A percentile compares a stretch with the other conserved stretches of the same genome.
Conservation (phyloP, 441 rosid species). For the Theobroma grandiflorum region DNA sequence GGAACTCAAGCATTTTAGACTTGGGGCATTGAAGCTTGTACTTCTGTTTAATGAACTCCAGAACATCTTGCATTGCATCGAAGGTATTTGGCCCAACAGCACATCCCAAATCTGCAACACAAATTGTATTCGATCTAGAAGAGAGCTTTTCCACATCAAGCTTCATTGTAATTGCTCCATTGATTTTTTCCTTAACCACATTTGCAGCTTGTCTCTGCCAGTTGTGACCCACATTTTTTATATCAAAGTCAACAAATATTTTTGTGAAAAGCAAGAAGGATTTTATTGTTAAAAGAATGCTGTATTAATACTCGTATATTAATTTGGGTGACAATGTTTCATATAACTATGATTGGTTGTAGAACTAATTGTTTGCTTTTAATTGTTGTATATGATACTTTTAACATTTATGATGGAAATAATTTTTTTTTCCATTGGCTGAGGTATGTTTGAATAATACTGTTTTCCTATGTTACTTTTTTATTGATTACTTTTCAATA, state of each 20-base stretch:
- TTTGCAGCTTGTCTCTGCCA: constrained; percentile 37
- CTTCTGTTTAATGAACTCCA: constrained; percentile 37
- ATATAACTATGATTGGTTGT: too few relatives aligned
- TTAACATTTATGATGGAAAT: too few relatives aligned
- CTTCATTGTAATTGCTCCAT: constrained; percentile 46
- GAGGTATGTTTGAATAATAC: too few relatives aligned
- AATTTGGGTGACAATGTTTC: too few relatives aligned
- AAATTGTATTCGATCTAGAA: constrained; percentile 37
- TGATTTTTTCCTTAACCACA: constrained; percentile 45
- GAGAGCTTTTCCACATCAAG: constrained; percentile 46
- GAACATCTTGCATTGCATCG: constrained; percentile 42
- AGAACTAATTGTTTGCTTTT: too few relatives aligned
- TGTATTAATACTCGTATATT: too few relatives aligned
- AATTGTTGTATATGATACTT: too few relatives aligned
- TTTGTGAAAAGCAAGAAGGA: too few relatives aligned
- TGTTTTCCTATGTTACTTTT: too few relatives aligned
- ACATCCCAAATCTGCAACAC: constrained; percentile 71
- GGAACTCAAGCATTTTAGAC: constrained; percentile 31
- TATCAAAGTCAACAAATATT: neutral
- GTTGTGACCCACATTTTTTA: neutral
- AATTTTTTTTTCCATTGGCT: too few relatives aligned
- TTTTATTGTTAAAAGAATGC: too few relatives aligned
- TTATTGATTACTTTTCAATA: too few relatives aligned
- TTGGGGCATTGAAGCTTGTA: constrained; percentile 6
- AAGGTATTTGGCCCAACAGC: constrained; percentile 69